These are phyloP conservation scores for Fonsecaea pedrosoi DNA, from an alignment of 2,329 filamentous ascomycete species.

Conservation along the genomic window DNA sequence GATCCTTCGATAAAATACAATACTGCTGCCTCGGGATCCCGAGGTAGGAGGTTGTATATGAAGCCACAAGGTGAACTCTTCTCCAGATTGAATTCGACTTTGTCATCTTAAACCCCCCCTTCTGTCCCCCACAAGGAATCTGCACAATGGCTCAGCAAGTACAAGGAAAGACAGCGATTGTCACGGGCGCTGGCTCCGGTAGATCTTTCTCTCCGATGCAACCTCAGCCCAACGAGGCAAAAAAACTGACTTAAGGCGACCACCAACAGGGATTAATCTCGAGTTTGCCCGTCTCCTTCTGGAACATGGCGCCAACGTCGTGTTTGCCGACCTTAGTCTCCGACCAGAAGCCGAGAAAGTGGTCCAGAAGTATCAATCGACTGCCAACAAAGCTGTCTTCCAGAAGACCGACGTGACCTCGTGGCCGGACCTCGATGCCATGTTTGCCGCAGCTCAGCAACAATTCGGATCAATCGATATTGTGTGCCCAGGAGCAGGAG, in stretches of 20 bases:
- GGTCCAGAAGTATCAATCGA: constrained; percentile 47
- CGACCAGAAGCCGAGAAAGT: constrained; percentile 54
- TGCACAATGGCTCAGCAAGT: constrained; percentile 35
- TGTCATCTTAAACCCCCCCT: background rate
- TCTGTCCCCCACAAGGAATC: background rate
- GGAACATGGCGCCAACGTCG: constrained; percentile 55
- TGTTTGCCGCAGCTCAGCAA: constrained; percentile 57
- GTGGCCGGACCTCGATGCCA: constrained; percentile 57
- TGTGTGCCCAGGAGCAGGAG: constrained; percentile 56
- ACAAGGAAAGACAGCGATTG: constrained; percentile 52
- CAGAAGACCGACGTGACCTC: constrained; percentile 57
- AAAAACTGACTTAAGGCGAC: constrained; percentile 4
- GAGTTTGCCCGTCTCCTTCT: constrained; percentile 53
- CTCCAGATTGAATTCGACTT: background rate
- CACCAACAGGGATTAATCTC: constrained; percentile 53
- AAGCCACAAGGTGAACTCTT: background rate
- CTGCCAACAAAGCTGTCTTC: constrained; percentile 49
- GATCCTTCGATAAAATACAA: too few species aligned
- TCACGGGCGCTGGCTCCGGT: constrained; percentile 64
- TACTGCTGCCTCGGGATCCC: background rate
- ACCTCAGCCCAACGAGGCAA: background rate
- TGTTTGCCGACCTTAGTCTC: constrained; percentile 54
- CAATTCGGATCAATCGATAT: constrained; percentile 57
- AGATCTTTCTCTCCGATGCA: constrained; percentile 30
- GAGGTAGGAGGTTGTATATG: background rate